A percentile compares a stretch with the other conserved stretches of the same genome.
Evolutionary conservation across 345 rosid species (phyloP).

Genomic region (Noccaea bulbosa): DNA sequence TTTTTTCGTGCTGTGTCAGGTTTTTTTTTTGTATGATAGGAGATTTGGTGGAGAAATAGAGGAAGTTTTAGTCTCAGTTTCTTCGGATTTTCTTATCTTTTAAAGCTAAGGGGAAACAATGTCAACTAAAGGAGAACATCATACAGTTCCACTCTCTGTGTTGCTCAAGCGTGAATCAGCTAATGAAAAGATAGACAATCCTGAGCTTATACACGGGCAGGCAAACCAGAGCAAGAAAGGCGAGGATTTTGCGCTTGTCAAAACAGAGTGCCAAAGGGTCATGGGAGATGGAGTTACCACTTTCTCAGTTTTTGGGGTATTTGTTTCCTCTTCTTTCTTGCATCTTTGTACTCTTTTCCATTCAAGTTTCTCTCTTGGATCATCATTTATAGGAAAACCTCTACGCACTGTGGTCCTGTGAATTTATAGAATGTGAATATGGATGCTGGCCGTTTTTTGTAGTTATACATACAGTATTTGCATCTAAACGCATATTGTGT

Average conservation of each 20-base stretch:
- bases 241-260: conserved; percentile 78
- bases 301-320: conserved; percentile 87
- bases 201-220: conserved; percentile 79
- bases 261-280: conserved; percentile 79
- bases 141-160: conserved; percentile 87
- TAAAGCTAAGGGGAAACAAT: conserved; percentile 38
- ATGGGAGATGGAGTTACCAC: conserved; percentile 84
- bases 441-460: not conserved
- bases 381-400: not conserved
- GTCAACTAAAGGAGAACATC: conserved; percentile 71
- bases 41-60: conserved; percentile 45
- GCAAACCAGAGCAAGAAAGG: conserved; percentile 97
- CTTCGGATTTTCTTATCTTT: not conserved
- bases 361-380: not conserved
- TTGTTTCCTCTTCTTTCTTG: conserved; percentile 17
- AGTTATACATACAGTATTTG: not conserved
- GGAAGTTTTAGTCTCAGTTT: not conserved
- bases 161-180: conserved; percentile 89
- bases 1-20: conserved; percentile 24
- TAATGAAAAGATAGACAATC: conserved; percentile 74
- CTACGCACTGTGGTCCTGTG: not conserved
- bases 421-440: not conserved
- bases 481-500: not conserved
- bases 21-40: conserved; percentile 13
- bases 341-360: not conserved